A percentile compares a stretch with the other conserved stretches of the same genome.
Conservation (phyloP, 768 basidiomycete species). For the Tubosaeta brunneosetosa region DNA sequence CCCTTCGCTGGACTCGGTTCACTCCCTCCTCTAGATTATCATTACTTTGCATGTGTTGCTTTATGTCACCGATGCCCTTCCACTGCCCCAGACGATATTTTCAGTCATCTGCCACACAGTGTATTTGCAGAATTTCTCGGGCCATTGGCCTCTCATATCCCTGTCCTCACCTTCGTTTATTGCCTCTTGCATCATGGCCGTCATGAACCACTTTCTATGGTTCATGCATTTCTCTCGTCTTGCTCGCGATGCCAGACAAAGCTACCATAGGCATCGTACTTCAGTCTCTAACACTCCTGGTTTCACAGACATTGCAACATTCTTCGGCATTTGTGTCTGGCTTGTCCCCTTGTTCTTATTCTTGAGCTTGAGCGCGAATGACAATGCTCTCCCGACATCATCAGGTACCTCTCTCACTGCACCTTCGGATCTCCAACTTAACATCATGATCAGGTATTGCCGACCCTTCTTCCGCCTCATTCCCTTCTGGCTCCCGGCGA, state of each 20-base stretch:
- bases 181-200: conserved; percentile 77
- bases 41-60: conserved; percentile 74
- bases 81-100: conserved; percentile 67
- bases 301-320: conserved; percentile 76
- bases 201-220: conserved; percentile 92
- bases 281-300: conserved; percentile 33
- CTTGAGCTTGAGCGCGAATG: conserved; percentile 93
- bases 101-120: conserved; percentile 81
- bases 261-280: conserved; percentile 42
- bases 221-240: conserved; percentile 89
- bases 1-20: not conserved
- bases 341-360: conserved; percentile 90
- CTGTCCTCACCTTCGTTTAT: conserved; percentile 82
- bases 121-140: conserved; percentile 91
- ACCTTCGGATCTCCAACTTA: not conserved
- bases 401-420: conserved; percentile 36
- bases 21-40: conserved; percentile 52
- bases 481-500: conserved; percentile 29
- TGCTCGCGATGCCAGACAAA: conserved; percentile 58
- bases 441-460: conserved; percentile 10
- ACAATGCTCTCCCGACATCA: conserved; percentile 86
- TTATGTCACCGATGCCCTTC: conserved; percentile 77
- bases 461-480: conserved; percentile 19
- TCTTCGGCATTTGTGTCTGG: conserved; percentile 86
- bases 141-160: conserved; percentile 89